Evolutionary conservation across 768 basidiomycete species (phyloP).

Genomic region (Termitomyces sp.): DNA sequence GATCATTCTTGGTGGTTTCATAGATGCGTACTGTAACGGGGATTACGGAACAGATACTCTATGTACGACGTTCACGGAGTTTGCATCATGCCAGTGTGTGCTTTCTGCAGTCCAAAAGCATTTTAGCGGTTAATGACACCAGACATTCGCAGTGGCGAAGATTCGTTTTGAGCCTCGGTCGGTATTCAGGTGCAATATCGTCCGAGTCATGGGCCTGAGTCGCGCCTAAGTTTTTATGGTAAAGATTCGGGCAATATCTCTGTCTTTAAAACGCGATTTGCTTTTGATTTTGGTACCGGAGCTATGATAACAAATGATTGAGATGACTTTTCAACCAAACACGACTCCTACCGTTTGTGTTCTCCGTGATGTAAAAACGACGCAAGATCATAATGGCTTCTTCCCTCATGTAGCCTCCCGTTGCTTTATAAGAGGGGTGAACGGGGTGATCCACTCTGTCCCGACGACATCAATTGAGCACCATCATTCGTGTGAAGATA

Average conservation of each 20-base stretch:
- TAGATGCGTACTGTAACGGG: background rate
- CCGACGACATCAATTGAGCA: background rate
- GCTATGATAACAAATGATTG: constrained; percentile 41
- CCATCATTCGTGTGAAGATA: background rate
- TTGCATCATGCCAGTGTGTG: background rate
- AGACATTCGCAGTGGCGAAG: background rate
- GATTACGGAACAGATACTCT: background rate
- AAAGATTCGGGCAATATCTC: constrained; percentile 44
- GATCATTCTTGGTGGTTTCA: constrained; percentile 3
- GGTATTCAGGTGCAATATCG: too few species aligned
- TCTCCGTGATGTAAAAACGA: constrained; percentile 90
- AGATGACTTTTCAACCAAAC: background rate
- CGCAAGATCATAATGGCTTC: constrained; percentile 85
- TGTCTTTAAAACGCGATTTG: constrained; percentile 79
- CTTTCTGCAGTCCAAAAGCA: background rate
- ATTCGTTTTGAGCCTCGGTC: too few species aligned
- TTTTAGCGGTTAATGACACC: background rate
- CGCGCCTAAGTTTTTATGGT: background rate
- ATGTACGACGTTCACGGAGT: background rate
- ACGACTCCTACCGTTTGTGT: constrained; percentile 63
- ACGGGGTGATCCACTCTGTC: constrained; percentile 62
- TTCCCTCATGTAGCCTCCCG: constrained; percentile 71
- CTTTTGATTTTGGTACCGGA: constrained; percentile 84
- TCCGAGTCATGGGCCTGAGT: too few species aligned
- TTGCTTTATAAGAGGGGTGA: constrained; percentile 70